phyloP scores from a whole-genome alignment of 495 filamentous ascomycete species.

The Usnea hakonensis region DNA sequence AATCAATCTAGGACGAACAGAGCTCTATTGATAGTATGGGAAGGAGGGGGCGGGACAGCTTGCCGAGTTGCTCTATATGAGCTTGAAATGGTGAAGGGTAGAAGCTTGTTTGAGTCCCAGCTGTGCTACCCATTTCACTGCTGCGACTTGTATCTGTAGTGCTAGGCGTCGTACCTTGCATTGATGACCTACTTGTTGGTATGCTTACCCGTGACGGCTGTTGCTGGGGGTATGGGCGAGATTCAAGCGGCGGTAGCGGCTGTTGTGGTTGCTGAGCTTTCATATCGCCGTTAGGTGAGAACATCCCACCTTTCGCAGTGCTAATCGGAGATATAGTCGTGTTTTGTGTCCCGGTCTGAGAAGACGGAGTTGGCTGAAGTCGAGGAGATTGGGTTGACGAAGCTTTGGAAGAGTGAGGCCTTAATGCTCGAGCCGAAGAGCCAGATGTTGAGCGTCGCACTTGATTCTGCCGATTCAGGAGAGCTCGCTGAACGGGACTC shows the following conservation, averaged over 20 bases:
- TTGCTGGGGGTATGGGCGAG: conserved; percentile 23
- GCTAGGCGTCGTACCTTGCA: conserved; percentile 20
- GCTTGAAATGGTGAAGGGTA: conserved; percentile 84
- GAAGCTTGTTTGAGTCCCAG: conserved; percentile 47
- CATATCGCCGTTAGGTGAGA: conserved; percentile 59
- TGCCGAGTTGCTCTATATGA: conserved; percentile 96
- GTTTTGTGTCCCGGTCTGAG: conserved; percentile 68
- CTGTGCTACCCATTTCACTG: conserved; percentile 19
- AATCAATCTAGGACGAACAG: conserved; percentile 76
- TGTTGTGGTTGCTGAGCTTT: conserved; percentile 42
- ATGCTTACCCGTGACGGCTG: conserved; percentile 25
- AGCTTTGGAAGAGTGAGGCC: conserved; percentile 24
- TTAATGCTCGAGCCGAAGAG: conserved; percentile 45
- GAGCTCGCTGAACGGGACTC: conserved; percentile 61
- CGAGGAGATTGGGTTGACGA: conserved; percentile 35
- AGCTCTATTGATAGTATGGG: conserved; percentile 51
- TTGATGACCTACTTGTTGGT: conserved; percentile 14
- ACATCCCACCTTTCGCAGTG: conserved; percentile 58
- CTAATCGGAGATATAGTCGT: conserved; percentile 64
- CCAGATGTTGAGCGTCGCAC: conserved; percentile 60
- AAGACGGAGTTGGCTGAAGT: conserved; percentile 71
- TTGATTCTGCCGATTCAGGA: conserved; percentile 62
- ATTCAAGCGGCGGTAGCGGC: conserved; percentile 40
- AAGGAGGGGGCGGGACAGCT: conserved; percentile 59
- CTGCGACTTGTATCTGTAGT: conserved; percentile 17